These are phyloP conservation scores for Podaxis mareebaensis DNA, from an alignment of 768 basidiomycete genomes.

Conservation along the genomic window DNA sequence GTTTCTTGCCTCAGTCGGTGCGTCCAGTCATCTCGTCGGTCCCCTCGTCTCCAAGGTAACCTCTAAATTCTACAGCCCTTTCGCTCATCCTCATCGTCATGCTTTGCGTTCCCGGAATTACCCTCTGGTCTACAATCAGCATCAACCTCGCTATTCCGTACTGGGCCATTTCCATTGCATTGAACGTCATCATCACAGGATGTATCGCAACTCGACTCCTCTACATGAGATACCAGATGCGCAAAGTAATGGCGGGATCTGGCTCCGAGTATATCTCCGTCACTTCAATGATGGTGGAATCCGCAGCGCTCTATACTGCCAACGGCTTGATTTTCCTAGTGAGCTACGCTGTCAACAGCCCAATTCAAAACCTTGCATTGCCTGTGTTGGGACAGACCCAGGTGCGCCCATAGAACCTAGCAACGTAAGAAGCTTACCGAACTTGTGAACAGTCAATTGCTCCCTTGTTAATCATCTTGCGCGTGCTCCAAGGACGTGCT, in stretches of 20 bases:
- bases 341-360: conserved; percentile 29
- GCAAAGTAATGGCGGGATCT: conserved; percentile 23
- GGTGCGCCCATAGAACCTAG: conserved; percentile 10
- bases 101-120: conserved; percentile 10
- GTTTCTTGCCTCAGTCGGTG: conserved; percentile 19
- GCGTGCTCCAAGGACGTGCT: conserved; percentile 21
- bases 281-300: conserved; percentile 37
- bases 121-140: conserved; percentile 18
- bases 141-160: conserved; percentile 37
- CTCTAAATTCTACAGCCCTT: not conserved
- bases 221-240: conserved; percentile 24
- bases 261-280: conserved; percentile 33
- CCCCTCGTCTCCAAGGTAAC: not conserved
- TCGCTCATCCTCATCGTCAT: conserved; percentile 16
- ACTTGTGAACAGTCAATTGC: conserved; percentile 17
- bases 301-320: conserved; percentile 35
- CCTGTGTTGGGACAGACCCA: conserved; percentile 24
- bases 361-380: conserved; percentile 29
- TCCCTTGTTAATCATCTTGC: conserved; percentile 20
- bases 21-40: not conserved
- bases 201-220: conserved; percentile 39
- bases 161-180: conserved; percentile 34
- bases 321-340: conserved; percentile 34
- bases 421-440: not conserved
- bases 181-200: conserved; percentile 38